Base-by-base conservation (phyloP, 257 asterid genomes). In the Solanum piurae region DNA sequence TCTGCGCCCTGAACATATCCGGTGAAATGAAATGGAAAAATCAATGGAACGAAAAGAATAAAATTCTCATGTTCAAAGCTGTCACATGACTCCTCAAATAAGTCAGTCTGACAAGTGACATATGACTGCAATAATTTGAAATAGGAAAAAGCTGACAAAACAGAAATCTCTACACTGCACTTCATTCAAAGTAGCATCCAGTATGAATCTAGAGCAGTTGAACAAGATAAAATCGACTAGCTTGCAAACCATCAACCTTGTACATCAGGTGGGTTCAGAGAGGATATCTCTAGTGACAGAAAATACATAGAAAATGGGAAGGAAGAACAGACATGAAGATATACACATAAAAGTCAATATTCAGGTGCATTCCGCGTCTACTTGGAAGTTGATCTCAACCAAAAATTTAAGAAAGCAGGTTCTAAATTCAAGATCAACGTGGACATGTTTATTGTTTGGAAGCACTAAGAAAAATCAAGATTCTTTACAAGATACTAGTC, bases 1-100 rank as follows among this genome's bases (percentile, higher is more conserved):
- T 95, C 99, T 86, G 96, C 95, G 21, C 99, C 99, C 99, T 95
- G 91, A 89, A 91, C 87, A 92, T 52, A 49, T 49, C 79, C 87
- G 75, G 68, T 79, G 77, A 33, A 88, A 74, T 84, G 86, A 64
- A 71, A 52, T 34, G 52, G 52, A 38, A 27, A 66, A 83, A 62
- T 37, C 69, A 83, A 62, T 1, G 62, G 55, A 34, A 74, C 29
- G 12, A 49, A 82, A 49, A 82, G 86, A 49, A 49, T 5, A 49
- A 80, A 31, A 18, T 49, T 82, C 68, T 9, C 34, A 31, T 80
- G 42, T 79, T 79, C 84, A 79, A 44, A 79, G 38, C 42, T 46
- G 16, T 18, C 20, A 82, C 37, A 49, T 29, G 29, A 31, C 69
- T 82, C 40, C 14, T 49, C 58, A 49, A 82, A 49, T 49, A 49